Percentiles rank a stretch among this genome's conserved stretches.
Evolutionary conservation across 106 monocot species (phyloP).

Genomic region (Xerophyta viscosa): DNA sequence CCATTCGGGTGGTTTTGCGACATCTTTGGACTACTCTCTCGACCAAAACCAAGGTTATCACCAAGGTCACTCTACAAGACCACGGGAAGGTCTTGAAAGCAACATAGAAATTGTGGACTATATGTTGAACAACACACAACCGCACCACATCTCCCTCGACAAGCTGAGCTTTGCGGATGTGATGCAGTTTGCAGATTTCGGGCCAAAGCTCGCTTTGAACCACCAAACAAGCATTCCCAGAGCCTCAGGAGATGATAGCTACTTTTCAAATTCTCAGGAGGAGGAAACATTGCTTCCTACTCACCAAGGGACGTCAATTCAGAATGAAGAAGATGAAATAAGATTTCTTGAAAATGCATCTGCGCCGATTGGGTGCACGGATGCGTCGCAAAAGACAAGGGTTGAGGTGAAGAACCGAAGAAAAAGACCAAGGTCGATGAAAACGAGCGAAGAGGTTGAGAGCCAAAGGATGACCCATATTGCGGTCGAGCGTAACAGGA

Average conservation of each 20-base stretch:
- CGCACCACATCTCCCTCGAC: constrained; percentile 27
- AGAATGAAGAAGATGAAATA: not conserved
- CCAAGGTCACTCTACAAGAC: not conserved
- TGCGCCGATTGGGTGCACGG: not conserved
- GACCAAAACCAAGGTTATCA: not conserved
- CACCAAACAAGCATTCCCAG: too few relatives aligned
- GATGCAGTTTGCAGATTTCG: constrained; percentile 81
- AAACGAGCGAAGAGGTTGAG: constrained; percentile 82
- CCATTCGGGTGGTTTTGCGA: constrained; percentile 5
- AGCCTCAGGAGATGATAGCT: constrained; percentile 26
- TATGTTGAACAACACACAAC: constrained; percentile 31
- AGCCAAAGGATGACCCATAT: constrained; percentile 94
- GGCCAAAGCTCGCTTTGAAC: constrained; percentile 42
- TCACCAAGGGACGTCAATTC: not conserved
- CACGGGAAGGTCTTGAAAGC: not conserved
- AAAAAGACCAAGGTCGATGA: constrained; percentile 53
- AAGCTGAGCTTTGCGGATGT: constrained; percentile 67
- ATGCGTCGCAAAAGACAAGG: constrained; percentile 1
- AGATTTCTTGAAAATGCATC: constrained; percentile 13
- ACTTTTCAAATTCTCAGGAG: constrained; percentile 9
- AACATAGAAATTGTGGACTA: constrained; percentile 57
- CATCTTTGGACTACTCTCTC: not conserved
- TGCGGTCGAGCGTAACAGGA: constrained; percentile 73
- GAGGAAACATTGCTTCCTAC: not conserved
- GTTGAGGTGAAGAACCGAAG: constrained; percentile 36